Evolutionary conservation across 2,329 filamentous ascomycete species (phyloP), one percentile per base, ranked within the genome.

Genomic region (Penicillium sp.): DNA sequence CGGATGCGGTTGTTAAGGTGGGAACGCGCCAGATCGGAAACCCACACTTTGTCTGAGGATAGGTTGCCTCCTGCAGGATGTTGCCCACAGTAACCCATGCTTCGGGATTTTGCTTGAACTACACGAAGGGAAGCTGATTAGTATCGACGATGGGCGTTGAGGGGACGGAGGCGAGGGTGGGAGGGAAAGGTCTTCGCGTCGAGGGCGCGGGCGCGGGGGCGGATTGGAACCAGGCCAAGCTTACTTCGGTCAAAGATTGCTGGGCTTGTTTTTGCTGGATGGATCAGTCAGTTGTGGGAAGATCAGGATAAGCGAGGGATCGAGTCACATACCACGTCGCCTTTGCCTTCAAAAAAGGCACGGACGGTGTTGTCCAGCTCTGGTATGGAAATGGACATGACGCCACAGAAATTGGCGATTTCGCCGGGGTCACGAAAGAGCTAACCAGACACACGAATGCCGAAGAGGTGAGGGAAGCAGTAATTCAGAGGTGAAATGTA

Each of bases 101-200:
- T 79, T 99, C 94, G 52, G 93, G 92, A 69, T 97, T 96, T 80
- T 97, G 94, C 76, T 97, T 97, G 83, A 99, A 99, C 90, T 97
- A 68, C n/a, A n/a, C n/a, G 8, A 56, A 46, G 52, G 59, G 36
- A 42, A 60, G 51, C 40, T 18, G 34, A 59, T 63, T 60, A 36
- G 32, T 36, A 17, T 18, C 15, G 12, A 29, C 6, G n/a, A 36
- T 36, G 32, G 7, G n/a, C n/a, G n/a, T 23, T 15, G n/a, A 5
- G 20, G 18, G 34, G 17, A 23, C 15, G 27, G 46, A 46, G 36
- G 26, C 42, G 33, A 46, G 29, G 46, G 47, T 24, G 33, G 26
- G 52, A 20, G 6, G 24, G 24, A 23, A 42, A 27, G 27, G 21
- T 21, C 13, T 15, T 21, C 27, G 43, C 27, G 45, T 45, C 27